Conservation (phyloP, 805 yeast genomes). For the Myxozyma melibiosi region DNA sequence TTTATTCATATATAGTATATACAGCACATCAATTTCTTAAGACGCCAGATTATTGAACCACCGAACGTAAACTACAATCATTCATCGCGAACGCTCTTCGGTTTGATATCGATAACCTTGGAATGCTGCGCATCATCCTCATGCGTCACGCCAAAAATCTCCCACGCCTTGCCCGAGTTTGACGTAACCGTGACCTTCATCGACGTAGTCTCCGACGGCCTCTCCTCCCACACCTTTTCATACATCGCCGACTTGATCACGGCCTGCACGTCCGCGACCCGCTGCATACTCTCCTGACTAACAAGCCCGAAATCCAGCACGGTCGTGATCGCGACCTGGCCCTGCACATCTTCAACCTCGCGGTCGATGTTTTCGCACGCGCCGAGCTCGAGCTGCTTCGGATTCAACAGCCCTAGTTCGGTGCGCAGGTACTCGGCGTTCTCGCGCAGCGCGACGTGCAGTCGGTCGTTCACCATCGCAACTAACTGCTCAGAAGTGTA, state of each 20-base stretch:
- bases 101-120: slow-evolving; percentile 27
- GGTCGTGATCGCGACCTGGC: slow-evolving; percentile 15
- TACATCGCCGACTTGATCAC: slow-evolving; percentile 16
- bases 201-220: slow-evolving; percentile 19
- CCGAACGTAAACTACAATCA: not conserved
- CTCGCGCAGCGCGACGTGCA: slow-evolving; percentile 16
- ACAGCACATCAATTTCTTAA: no score
- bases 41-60: no score
- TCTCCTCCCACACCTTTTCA: not conserved
- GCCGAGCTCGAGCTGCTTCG: slow-evolving; percentile 8
- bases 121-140: not conserved
- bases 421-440: slow-evolving; percentile 8
- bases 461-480: slow-evolving; percentile 14
- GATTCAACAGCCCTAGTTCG: slow-evolving; percentile 20
- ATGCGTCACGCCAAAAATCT: slow-evolving; percentile 16
- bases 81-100: slow-evolving; percentile 17
- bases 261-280: slow-evolving; percentile 26
- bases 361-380: slow-evolving; percentile 27
- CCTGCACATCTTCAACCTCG: slow-evolving; percentile 15
- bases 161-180: slow-evolving; percentile 16
- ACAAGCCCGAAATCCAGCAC: slow-evolving; percentile 20
- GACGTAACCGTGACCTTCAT: slow-evolving; percentile 21
- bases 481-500: slow-evolving; percentile 21
- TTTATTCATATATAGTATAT: not conserved
- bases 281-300: not conserved